Evolutionary conservation across 1,284 basidiomycete species (phyloP), one percentile per base, ranked within the genome.

Genomic region (Apiotrichum mycotoxinovorans): DNA sequence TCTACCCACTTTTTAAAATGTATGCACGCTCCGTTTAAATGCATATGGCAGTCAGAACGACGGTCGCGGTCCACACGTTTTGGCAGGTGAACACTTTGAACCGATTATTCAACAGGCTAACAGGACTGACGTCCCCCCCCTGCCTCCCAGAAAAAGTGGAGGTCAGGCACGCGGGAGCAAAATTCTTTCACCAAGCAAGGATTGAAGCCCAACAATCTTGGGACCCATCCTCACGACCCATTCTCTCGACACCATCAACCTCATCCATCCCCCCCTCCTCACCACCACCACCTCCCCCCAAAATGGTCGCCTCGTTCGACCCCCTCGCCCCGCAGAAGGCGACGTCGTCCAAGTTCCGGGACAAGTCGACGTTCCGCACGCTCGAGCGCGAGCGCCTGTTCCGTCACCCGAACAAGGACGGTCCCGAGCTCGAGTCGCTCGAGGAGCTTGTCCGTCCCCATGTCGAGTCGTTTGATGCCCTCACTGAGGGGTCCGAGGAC

Each of bases 381-480:
- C 82, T 98, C 51, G 81, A 83, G 42, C 85, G 93, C 56, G 93
- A 98, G 79, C 80, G 85, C 14, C 79, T 83, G 4, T 97, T 97
- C 79, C 83, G 84, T 73, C 82, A 86, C 57, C 96, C 96, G 0
- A 83, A 87, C 20, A 81, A 81, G 64, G 78, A 84, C 47, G 84
- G 83, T 22, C 83, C 87, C 38, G 85, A 87, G 18, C 86, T 91
- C 57, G 85, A 86, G 18, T 89, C 91, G 56, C 82, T 98, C 56
- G 91, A 95, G 67, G 91, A 96, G 77, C 91, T 98, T 66, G 90
- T 97, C 55, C 82, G 85, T 30, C 96, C 96, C 12, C 94, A 97
- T 73, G 85, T 98, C 62, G 89, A 98, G 76, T 93, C 90, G 43
- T 98, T 99, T 82, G 96, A 98, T 75, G 87, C 92, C 14, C 83